Base-by-base conservation (phyloP, 2,329 filamentous ascomycete genomes). In the Fusarium coffeatum region DNA sequence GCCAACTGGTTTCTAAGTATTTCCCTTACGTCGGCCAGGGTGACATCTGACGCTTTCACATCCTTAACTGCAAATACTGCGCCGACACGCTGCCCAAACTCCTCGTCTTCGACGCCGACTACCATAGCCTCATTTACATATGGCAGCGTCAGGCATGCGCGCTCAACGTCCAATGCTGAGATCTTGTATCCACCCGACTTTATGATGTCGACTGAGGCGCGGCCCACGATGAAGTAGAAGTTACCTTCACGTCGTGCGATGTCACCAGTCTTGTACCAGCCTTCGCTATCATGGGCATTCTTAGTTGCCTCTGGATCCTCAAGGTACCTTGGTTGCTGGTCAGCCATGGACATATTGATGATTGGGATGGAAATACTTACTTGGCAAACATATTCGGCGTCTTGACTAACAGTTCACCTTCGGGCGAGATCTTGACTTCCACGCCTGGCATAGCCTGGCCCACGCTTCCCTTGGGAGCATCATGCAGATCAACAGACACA, bases 161-260 rank as follows among this genome's bases (percentile, higher is more conserved):
- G 40, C 27, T 55, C 51, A n/a, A 55, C 22, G 15, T 55, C 51
- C 11, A 55, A 16, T 6, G 51, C 40, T 18, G 51, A 55, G 25
- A 55, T 43, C 11, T 55, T 55, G 5, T 55, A 55, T 1, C 51
- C 51, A 12, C 51, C 51, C 4, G 51, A 55, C 8, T 55, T 55
- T 20, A 55, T 55, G 3, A 55, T 55, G 12, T 55, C 51, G 22
- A 55, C 51, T n/a, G 51, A 55, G 25, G 51, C 51, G n/a, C 51
- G 37, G 4, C 51, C 51, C 1, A 55, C 37, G n/a, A 55, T 55
- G 16, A 55, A 55, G 11, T 55, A 55, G 40, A 43, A 55, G 13
- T 32, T 45, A 0, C 20, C 51, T n/a, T 55, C 51, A 8, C 51
- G 40, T 2, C 51, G 27, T 8, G 51, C 51, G 20, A 55, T 55